Evolutionary conservation across 352 stramenopile species (phyloP).

Genomic region (Thalassiosira livingstoniorum): DNA sequence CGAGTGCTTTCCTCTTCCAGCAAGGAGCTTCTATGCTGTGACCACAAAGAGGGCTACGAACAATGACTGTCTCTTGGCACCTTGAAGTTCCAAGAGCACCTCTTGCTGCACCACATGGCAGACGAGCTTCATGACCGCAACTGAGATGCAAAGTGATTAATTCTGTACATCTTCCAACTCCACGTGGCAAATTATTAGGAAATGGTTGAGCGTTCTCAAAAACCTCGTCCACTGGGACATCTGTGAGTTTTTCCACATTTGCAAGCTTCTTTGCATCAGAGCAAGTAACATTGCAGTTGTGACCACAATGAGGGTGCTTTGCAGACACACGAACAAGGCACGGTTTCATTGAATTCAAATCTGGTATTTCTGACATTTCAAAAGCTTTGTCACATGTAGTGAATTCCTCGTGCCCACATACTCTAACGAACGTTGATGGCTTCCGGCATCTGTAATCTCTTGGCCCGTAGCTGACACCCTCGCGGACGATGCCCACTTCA

Average conservation of each 20-base stretch:
- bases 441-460: slow-evolving; percentile 86
- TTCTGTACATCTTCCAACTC: slow-evolving; percentile 40
- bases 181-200: slow-evolving; percentile 32
- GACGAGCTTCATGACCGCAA: slow-evolving; percentile 46
- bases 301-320: slow-evolving; percentile 86
- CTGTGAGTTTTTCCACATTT: slow-evolving; percentile 35
- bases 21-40: slow-evolving; percentile 49
- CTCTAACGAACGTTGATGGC: slow-evolving; percentile 81
- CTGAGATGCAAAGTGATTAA: slow-evolving; percentile 34
- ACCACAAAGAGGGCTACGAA: slow-evolving; percentile 52
- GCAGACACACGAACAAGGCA: slow-evolving; percentile 78
- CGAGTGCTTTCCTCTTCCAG: too few relatives aligned
- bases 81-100: slow-evolving; percentile 28
- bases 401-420: slow-evolving; percentile 81
- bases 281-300: slow-evolving; percentile 82
- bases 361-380: slow-evolving; percentile 77
- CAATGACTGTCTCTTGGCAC: slow-evolving; percentile 38
- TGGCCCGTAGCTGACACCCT: slow-evolving; percentile 82
- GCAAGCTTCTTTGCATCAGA: slow-evolving; percentile 33
- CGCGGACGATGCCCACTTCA: slow-evolving; percentile 74
- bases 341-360: slow-evolving; percentile 36
- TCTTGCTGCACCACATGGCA: slow-evolving; percentile 43
- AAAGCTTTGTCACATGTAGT: slow-evolving; percentile 86
- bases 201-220: slow-evolving; percentile 26
- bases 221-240: slow-evolving; percentile 35